phyloP scores from a whole-genome alignment of 345 rosid species.

The Gossypium herbaceum region DNA sequence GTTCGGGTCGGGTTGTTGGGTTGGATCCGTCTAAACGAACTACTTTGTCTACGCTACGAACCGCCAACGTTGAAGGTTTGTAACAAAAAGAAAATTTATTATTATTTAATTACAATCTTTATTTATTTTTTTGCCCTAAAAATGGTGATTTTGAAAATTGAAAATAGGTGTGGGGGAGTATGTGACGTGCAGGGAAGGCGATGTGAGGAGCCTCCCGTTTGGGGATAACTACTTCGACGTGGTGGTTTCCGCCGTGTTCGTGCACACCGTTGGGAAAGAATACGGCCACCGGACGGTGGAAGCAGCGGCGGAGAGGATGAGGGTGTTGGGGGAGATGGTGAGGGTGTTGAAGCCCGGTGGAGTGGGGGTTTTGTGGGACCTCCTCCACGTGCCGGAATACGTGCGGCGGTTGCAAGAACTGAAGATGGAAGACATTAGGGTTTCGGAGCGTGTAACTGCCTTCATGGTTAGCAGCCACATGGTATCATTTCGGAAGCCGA shows the following conservation, averaged over 20 bases:
- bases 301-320: constrained; percentile 82
- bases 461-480: constrained; percentile 94
- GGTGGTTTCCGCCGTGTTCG: constrained; percentile 82
- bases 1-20: constrained; percentile 94
- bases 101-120: background rate
- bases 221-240: constrained; percentile 85
- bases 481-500: constrained; percentile 75
- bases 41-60: constrained; percentile 84
- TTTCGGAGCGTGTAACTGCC: constrained; percentile 83
- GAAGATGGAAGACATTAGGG: constrained; percentile 80
- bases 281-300: constrained; percentile 82
- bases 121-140: background rate
- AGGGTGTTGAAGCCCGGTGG: constrained; percentile 88
- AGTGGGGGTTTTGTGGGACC: constrained; percentile 79
- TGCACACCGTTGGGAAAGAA: constrained; percentile 82
- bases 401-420: constrained; percentile 73
- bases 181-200: constrained; percentile 90
- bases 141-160: background rate
- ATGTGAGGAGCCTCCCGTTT: constrained; percentile 78
- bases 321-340: constrained; percentile 80
- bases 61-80: constrained; percentile 83
- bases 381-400: constrained; percentile 76
- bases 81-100: background rate
- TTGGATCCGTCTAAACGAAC: constrained; percentile 70
- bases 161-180: constrained; percentile 81